Conservation (phyloP, 371 early-diverging fungal genomes). For the Rhizopus delemar region DNA sequence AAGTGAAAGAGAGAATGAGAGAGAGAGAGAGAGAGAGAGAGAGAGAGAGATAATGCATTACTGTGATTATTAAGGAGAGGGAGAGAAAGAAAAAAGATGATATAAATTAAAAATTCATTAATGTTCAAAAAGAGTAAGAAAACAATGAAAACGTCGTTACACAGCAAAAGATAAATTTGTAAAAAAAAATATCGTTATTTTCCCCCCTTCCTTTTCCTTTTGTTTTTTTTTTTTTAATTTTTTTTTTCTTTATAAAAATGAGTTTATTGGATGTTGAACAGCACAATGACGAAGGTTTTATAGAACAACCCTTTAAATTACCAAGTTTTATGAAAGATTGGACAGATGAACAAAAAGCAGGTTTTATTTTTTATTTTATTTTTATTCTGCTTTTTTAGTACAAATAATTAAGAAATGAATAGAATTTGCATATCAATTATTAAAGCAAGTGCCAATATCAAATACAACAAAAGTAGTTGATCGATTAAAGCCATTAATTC, state of each 20-base stretch:
- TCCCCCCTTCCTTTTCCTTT: not conserved
- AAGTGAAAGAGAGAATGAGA: no score
- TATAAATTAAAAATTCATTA: no score
- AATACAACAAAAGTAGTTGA: slow-evolving; percentile 55
- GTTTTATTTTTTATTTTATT: slow-evolving; percentile 24
- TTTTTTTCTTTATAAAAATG: not conserved
- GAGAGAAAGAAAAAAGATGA: not conserved
- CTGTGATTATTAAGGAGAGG: no score
- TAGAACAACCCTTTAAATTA: slow-evolving; percentile 60
- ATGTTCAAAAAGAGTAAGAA: no score
- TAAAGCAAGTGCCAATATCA: slow-evolving; percentile 61
- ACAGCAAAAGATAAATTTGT: not conserved
- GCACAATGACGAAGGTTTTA: slow-evolving; percentile 62
- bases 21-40: not conserved
- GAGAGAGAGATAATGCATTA: no score
- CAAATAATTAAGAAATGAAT: not conserved
- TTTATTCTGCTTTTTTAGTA: not conserved
- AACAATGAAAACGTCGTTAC: not conserved
- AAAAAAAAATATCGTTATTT: not conserved
- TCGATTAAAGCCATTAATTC: slow-evolving; percentile 62
- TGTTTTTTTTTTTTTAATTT: slow-evolving; percentile 2
- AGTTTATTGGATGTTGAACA: not conserved
- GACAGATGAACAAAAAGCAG: slow-evolving; percentile 69
- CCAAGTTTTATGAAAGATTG: slow-evolving; percentile 51
- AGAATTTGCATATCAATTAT: slow-evolving; percentile 72